Evolutionary conservation across 106 monocot species (phyloP).

Genomic region (Platanthera zijinensis): DNA sequence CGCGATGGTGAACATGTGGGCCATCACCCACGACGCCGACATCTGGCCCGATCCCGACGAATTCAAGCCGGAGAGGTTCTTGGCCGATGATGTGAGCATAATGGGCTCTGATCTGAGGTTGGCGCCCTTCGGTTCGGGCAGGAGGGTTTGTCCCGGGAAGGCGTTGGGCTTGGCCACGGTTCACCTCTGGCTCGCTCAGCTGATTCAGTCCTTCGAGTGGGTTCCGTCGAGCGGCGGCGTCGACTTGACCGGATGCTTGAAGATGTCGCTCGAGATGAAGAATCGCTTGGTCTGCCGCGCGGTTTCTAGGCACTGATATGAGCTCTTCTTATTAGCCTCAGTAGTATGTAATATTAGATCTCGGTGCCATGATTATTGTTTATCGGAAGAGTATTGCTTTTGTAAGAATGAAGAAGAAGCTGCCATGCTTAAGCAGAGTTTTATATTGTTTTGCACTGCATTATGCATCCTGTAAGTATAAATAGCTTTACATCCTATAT

Average conservation of each 20-base stretch:
- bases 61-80: constrained; percentile 56
- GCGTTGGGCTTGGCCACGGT: constrained; percentile 17
- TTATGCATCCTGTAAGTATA: too few relatives aligned
- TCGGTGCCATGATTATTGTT: too few relatives aligned
- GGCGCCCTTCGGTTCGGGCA: constrained; percentile 23
- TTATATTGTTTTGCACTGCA: too few relatives aligned
- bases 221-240: neutral
- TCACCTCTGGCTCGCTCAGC: constrained; percentile 21
- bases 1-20: constrained; percentile 87
- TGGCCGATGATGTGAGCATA: constrained; percentile 44
- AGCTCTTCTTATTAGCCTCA: neutral
- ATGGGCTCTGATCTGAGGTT: constrained; percentile 57
- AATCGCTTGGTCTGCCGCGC: constrained; percentile 16
- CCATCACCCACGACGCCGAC: constrained; percentile 47
- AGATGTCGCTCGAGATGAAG: constrained; percentile 22
- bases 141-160: constrained; percentile 26
- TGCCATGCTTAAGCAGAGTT: too few relatives aligned
- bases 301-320: neutral
- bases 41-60: constrained; percentile 34
- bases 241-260: constrained; percentile 11
- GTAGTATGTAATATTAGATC: too few relatives aligned
- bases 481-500: too few relatives aligned
- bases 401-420: too few relatives aligned
- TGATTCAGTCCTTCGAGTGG: constrained; percentile 14
- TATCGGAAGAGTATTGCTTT: too few relatives aligned